Base-by-base conservation (phyloP, 2,329 filamentous ascomycete genomes). In the Lizonia empirigonia region DNA sequence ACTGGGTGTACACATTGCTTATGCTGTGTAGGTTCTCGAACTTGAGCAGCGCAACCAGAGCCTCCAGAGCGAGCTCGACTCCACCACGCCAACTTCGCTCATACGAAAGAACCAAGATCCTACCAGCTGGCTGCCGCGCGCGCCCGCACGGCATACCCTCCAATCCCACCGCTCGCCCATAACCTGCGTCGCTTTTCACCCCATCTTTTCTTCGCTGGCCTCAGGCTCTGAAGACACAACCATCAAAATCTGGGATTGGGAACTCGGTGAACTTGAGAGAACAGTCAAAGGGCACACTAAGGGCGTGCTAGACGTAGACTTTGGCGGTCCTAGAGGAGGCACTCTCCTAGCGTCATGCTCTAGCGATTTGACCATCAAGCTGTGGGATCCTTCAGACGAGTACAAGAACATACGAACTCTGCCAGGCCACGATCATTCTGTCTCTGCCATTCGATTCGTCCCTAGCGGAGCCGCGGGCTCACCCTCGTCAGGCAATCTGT, bases 161-260 rank as follows among this genome's bases (percentile, higher is more conserved):
- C 84, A 95, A 74, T 92, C 89, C 13, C 92, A 96, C 74, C 85
- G 91, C 63, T 80, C 85, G 19, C 84, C 90, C 12, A 86, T 97
- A 52, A 96, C 88, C 49, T 92, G 90, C 66, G 86, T 97, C 50
- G 92, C 92, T 13, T 97, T 97, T 69, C 92, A 97, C 70, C 92
- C 92, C 0, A 82, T 94, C 24, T 97, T 96, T 74, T 93, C 91
- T 8, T 93, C 90, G 5, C 80, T 97, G 18, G 93, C 92, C 8
- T 94, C 91, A 0, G 92, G 90, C 13, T 95, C 91, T 7, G 92
- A 96, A 71, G 93, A 97, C 73, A 89, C 85, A 46, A 96, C 89
- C 7, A 96, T 97, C 72, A 97, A 97, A 68, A 92, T 97, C 47
- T 97, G 92, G 92, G 92, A 97, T 68, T 97, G 91, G 89, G 92